A percentile compares a stretch with the other conserved stretches of the same genome.
These are phyloP conservation scores for Pichia nanzhaoensis DNA, from an alignment of 805 yeast species.

Conservation along the genomic window DNA sequence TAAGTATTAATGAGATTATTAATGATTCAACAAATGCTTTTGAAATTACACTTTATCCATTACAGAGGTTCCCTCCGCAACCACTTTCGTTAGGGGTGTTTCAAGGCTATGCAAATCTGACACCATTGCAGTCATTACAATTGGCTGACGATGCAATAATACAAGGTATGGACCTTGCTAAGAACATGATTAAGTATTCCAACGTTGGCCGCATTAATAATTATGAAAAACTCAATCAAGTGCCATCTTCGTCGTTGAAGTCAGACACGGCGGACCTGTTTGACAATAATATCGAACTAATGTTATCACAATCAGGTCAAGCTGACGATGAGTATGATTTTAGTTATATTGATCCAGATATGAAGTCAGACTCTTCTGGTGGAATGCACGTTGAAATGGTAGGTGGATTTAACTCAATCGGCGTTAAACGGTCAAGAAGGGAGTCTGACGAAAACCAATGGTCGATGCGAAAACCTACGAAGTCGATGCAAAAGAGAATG, in stretches of 20 bases:
- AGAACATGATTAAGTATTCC: slow-evolving; percentile 2
- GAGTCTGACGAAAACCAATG: slow-evolving; percentile 5
- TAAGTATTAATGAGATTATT: slow-evolving; percentile 1
- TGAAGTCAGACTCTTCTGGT: slow-evolving; percentile 14
- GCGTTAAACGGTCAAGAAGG: slow-evolving; percentile 20
- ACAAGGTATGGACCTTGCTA: slow-evolving; percentile 13
- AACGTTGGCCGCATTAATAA: not conserved
- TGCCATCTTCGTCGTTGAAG: not conserved
- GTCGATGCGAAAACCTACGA: not conserved
- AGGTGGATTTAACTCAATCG: slow-evolving; percentile 17
- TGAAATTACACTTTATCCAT: slow-evolving; percentile 15
- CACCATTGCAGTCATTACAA: slow-evolving; percentile 16
- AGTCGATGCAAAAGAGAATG: not conserved
- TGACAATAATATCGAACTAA: slow-evolving; percentile 8
- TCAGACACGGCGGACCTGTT: not conserved
- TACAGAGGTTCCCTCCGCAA: slow-evolving; percentile 15
- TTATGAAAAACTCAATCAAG: not conserved
- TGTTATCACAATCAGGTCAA: slow-evolving; percentile 22
- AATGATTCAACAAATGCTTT: not conserved
- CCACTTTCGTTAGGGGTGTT: slow-evolving; percentile 17
- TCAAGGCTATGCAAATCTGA: slow-evolving; percentile 14
- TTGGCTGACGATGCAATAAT: slow-evolving; percentile 21
- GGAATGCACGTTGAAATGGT: slow-evolving; percentile 26
- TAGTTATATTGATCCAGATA: slow-evolving; percentile 15
- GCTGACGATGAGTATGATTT: slow-evolving; percentile 22